Conservation (phyloP, 179 eudicot species). For the Silene coronaria region DNA sequence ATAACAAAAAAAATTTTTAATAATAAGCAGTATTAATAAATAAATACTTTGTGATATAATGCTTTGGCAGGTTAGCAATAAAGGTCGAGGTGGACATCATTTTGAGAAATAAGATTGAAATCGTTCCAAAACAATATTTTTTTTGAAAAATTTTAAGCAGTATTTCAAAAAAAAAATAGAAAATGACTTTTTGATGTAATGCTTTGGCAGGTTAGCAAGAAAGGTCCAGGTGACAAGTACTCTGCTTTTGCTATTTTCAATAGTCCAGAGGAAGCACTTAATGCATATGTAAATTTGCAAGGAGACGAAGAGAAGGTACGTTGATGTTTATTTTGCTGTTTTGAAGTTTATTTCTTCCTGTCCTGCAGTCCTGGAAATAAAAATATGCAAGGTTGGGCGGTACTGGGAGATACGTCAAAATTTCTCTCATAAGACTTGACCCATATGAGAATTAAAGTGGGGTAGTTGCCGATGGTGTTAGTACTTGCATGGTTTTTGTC, state of each 20-base stretch:
- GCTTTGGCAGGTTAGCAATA: too few species aligned
- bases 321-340: background rate
- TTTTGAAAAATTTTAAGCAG: too few species aligned
- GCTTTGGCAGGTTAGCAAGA: constrained; percentile 42
- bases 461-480: too few species aligned
- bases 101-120: too few species aligned
- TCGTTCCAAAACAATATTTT: too few species aligned
- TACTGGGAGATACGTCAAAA: background rate
- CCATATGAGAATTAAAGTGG: too few species aligned
- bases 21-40: too few species aligned
- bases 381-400: background rate
- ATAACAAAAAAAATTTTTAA: too few species aligned
- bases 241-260: constrained; percentile 46
- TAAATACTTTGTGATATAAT: too few species aligned
- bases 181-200: background rate
- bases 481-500: too few species aligned
- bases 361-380: background rate
- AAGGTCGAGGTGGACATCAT: too few species aligned
- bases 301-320: constrained; percentile 49
- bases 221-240: constrained; percentile 43
- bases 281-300: constrained; percentile 44
- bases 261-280: constrained; percentile 44
- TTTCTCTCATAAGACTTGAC: background rate
- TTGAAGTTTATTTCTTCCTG: background rate
- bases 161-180: too few species aligned